These are phyloP conservation scores for Wickerhamiella hasegawae DNA, from an alignment of 805 yeast genomes.

Conservation along the genomic window DNA sequence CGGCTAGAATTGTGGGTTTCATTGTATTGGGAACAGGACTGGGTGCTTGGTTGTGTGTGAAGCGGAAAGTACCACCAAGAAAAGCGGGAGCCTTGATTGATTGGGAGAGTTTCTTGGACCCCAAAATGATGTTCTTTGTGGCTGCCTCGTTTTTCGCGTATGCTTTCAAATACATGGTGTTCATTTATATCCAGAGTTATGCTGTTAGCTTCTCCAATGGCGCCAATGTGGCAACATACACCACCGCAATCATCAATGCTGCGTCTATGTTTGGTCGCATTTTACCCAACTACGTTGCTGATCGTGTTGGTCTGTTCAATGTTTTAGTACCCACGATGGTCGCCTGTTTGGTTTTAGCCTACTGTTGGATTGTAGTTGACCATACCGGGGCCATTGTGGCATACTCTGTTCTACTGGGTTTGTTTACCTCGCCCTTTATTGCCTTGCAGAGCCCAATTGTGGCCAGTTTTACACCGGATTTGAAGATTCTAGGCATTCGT, in stretches of 20 bases:
- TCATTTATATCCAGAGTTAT: constrained; percentile 23
- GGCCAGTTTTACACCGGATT: constrained; percentile 17
- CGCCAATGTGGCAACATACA: too few species aligned
- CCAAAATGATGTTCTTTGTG: constrained; percentile 13
- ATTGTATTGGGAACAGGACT: constrained; percentile 24
- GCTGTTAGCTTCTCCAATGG: too few species aligned
- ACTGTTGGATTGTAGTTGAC: too few species aligned
- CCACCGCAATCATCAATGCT: constrained; percentile 25
- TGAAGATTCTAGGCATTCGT: constrained; percentile 17
- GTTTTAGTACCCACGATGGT: too few species aligned
- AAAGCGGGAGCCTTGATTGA: constrained; percentile 16
- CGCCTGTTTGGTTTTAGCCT: too few species aligned
- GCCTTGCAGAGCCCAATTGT: constrained; percentile 21
- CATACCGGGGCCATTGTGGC: too few species aligned
- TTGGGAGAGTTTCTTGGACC: constrained; percentile 16
- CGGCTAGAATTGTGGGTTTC: constrained; percentile 33
- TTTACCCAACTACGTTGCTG: constrained; percentile 41
- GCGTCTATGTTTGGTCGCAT: constrained; percentile 38
- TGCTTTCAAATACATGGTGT: constrained; percentile 20
- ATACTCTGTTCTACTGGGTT: too few species aligned
- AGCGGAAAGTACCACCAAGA: constrained; percentile 19
- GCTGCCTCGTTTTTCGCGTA: constrained; percentile 17
- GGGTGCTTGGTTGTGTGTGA: too few species aligned
- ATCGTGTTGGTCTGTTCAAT: constrained; percentile 39
- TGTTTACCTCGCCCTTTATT: constrained; percentile 21